Base-by-base conservation (phyloP, 805 yeast species). In the Saccharomycopsis sp. region DNA sequence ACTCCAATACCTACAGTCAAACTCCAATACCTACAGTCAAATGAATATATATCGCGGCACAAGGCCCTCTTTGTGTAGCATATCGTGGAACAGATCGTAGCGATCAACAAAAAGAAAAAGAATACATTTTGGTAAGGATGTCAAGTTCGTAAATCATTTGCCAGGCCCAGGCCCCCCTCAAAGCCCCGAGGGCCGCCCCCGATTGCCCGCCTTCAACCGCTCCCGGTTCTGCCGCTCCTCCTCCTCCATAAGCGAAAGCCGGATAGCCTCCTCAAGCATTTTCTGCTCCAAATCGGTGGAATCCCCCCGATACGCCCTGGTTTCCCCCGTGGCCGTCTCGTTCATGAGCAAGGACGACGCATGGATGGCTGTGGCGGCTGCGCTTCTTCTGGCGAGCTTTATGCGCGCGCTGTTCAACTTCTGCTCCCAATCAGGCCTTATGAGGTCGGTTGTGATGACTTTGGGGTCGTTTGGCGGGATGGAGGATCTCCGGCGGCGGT, bases 321-420 rank as follows among this genome's bases (percentile, higher is more conserved):
- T 1, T 51, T 58, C 37, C 54, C 64, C 61, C 23, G 55, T 57
- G 12, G 57, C 60, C 16, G 53, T 56, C 34, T 51, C 57, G 23
- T 24, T 44, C 64, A 51, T 64, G 51, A 57, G 24, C 65, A 89
- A 78, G 57, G 91, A 90, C 12, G 95, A 83, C 1, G 96, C 91
- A 71, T 92, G 98, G 46, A 92, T 81, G 0, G 97, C 97, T 37
- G 89, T 89, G 0, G 98, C 98, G 14, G 96, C 89, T 0, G 97
- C 97, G 0, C 97, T 85, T 65, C 90, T 79, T 58, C 96, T 79
- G 0, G 96, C 97, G 40, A 90, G 73, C 63, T 84, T 84, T 59
- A 84, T 79, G 54, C 91, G 79, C 2, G 97, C 96, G 54, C 81
- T 77, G 7, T 78, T 75, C 52, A 92, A 77, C 62, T 83, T 87